Evolutionary conservation across 306 rosid species (phyloP), one percentile per base, ranked within the genome.

Genomic region (Trifolium pratense): DNA sequence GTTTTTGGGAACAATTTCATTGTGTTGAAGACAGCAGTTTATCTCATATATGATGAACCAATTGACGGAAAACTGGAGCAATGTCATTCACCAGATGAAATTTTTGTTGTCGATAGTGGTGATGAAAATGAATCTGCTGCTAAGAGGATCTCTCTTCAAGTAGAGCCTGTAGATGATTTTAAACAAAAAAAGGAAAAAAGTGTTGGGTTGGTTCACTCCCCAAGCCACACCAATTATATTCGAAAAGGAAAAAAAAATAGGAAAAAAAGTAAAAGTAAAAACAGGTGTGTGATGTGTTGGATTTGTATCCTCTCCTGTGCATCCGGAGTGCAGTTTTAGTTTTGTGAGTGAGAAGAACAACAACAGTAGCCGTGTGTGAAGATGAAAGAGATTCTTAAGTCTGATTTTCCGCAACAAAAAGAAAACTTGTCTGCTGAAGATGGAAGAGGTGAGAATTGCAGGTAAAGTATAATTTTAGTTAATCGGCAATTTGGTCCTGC

Each of bases 31-130:
- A 55, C 61, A 20, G 15, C 61, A 55, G 32, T 55, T 21, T 55
- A 55, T 70, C 71, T 77, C 16, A 9, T 61, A n/a, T 77, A 60
- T 58, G 53, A 63, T 18, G 43, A 59, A 37, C 17, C 31, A 32
- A 3, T 34, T 5, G 13, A 25, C 0, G n/a, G 23, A 45, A 34
- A 20, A 48, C 0, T 4, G 21, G 16, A 61, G 5, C 64, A 15
- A 6, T 58, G 6, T 5, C 16, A 20, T 36, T 65, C 49, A 39
- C 14, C 37, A 25, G 12, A 51, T 16, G 3, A 61, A n/a, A 62
- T 16, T 49, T 37, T 4, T 10, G 9, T 16, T 36, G n/a, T 42
- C 15, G 17, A 1, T 1, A 45, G 6, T 14, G 8, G 3, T 14
- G 51, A 14, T 45, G 16, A 45, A 45, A 45, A 11, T 49, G 56